Conservation (phyloP, 1,139 yeast species). For the Lizanozyma gosingica region DNA sequence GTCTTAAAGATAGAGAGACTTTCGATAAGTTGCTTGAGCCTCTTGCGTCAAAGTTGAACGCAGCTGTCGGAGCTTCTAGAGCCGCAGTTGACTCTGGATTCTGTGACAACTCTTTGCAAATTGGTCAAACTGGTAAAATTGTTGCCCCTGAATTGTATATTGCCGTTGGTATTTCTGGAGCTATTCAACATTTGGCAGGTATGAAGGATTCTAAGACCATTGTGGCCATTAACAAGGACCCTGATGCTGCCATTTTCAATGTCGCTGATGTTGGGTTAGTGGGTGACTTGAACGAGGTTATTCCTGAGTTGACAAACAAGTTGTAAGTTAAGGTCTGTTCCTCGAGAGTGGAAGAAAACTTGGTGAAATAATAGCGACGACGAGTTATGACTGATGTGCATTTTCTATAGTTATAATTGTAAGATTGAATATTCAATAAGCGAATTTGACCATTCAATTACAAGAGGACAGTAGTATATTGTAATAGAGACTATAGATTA, state of each 20-base stretch:
- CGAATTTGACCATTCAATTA: too few relatives aligned
- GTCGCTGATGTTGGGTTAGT: slow-evolving; percentile 86
- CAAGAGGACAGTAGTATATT: too few relatives aligned
- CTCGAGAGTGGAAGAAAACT: too few relatives aligned
- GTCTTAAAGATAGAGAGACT: slow-evolving; percentile 81
- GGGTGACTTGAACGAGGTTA: slow-evolving; percentile 76
- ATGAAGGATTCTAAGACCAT: slow-evolving; percentile 94
- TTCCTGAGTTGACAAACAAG: slow-evolving; percentile 82
- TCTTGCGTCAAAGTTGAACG: slow-evolving; percentile 73
- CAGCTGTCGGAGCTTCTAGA: slow-evolving; percentile 96
- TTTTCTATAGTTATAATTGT: too few relatives aligned
- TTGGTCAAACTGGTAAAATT: slow-evolving; percentile 97
- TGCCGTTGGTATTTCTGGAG: slow-evolving; percentile 94
- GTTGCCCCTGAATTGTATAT: slow-evolving; percentile 93
- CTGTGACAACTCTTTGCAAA: slow-evolving; percentile 95
- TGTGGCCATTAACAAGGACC: slow-evolving; percentile 91
- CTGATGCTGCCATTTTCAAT: slow-evolving; percentile 89
- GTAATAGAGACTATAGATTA: too few relatives aligned
- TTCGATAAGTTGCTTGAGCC: slow-evolving; percentile 76
- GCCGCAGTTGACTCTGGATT: slow-evolving; percentile 97
- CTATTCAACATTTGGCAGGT: slow-evolving; percentile 96
- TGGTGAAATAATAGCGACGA: too few relatives aligned
- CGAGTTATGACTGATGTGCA: too few relatives aligned
- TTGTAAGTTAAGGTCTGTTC: slow-evolving; percentile 32
- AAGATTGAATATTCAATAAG: too few relatives aligned